These are phyloP conservation scores for Aspergillus aculeatus DNA, from an alignment of 2,329 filamentous ascomycete species.

Conservation along the genomic window DNA sequence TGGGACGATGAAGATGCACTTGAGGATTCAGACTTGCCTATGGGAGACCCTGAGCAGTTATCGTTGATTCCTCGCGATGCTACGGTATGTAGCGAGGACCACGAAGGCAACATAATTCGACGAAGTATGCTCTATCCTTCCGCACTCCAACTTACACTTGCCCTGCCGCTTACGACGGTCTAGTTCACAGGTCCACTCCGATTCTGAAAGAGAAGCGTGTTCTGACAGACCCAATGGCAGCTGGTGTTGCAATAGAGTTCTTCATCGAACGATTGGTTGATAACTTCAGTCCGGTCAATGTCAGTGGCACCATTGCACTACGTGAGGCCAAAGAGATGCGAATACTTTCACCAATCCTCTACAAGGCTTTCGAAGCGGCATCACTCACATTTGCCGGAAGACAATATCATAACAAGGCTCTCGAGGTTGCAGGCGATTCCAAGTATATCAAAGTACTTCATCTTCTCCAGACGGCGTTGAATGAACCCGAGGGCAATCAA, in stretches of 20 bases:
- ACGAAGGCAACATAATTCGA: neutral
- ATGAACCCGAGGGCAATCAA: conserved; percentile 18
- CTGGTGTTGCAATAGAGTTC: conserved; percentile 22
- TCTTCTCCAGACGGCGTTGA: conserved; percentile 20
- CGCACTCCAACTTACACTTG: neutral
- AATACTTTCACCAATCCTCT: conserved; percentile 25
- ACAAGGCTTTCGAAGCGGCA: conserved; percentile 25
- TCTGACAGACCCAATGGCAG: conserved; percentile 18
- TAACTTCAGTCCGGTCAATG: conserved; percentile 23
- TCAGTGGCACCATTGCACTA: conserved; percentile 22
- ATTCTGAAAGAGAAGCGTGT: conserved; percentile 11
- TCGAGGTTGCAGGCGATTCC: conserved; percentile 21
- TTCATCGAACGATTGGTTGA: conserved; percentile 26
- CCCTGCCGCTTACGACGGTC: conserved; percentile 3
- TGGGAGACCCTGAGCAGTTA: neutral
- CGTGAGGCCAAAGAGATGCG: conserved; percentile 26
- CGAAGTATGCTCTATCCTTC: conserved; percentile 2
- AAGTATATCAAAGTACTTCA: conserved; percentile 22
- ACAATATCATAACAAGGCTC: conserved; percentile 18
- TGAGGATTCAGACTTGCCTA: neutral
- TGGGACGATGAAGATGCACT: conserved; percentile 2
- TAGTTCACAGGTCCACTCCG: conserved; percentile 1
- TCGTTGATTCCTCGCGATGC: neutral
- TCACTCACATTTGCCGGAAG: conserved; percentile 24
- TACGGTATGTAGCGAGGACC: neutral